A percentile compares a stretch with the other conserved stretches of the same genome.
Conservation (phyloP, 2,329 filamentous ascomycete species). For the Arthrobotrys entomopaga region DNA sequence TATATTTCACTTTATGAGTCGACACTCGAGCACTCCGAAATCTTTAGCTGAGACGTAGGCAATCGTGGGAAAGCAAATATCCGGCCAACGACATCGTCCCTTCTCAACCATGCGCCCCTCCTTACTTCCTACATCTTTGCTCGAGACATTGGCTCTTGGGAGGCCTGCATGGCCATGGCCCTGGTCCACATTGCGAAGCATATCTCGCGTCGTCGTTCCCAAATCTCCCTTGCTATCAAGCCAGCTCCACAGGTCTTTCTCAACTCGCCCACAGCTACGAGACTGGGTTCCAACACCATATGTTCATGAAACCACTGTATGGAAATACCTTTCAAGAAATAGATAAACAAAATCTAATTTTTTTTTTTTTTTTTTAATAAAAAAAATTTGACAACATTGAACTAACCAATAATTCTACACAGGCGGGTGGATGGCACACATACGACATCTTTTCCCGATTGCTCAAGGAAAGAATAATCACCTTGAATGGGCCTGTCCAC, state of each 20-base stretch:
- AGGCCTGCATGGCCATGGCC: slow-evolving; percentile 38
- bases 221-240: slow-evolving; percentile 28
- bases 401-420: slow-evolving; percentile 23
- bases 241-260: slow-evolving; percentile 28
- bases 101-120: slow-evolving; percentile 46
- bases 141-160: slow-evolving; percentile 40
- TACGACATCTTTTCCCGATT: slow-evolving; percentile 59
- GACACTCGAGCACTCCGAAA: slow-evolving; percentile 1
- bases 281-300: slow-evolving; percentile 50
- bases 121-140: slow-evolving; percentile 43
- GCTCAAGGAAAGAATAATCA: slow-evolving; percentile 82
- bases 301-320: slow-evolving; percentile 51
- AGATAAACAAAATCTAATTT: background rate
- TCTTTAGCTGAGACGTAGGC: background rate
- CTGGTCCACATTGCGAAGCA: slow-evolving; percentile 39
- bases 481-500: slow-evolving; percentile 90
- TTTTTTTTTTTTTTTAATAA: background rate
- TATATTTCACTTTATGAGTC: slow-evolving; percentile 27
- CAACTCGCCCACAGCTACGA: slow-evolving; percentile 28
- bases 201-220: slow-evolving; percentile 37
- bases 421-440: slow-evolving; percentile 53
- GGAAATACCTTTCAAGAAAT: background rate
- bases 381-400: slow-evolving; percentile 1
- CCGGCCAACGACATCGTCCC: slow-evolving; percentile 24
- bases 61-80: background rate